phyloP scores from a whole-genome alignment of 306 rosid species.

The Cucurbita argyrosperma region DNA sequence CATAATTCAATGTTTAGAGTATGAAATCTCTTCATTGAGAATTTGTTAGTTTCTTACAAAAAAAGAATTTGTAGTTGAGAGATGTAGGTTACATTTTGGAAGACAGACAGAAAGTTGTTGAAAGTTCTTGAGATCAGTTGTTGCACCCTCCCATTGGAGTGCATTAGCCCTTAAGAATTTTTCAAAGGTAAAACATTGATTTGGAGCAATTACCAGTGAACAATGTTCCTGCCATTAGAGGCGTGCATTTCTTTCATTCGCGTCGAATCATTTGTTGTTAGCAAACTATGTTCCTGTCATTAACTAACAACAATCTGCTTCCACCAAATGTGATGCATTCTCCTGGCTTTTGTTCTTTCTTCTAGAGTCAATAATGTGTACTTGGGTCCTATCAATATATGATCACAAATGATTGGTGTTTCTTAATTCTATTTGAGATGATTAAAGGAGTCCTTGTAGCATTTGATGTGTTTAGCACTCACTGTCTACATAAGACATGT shows the following conservation, averaged over 20 bases:
- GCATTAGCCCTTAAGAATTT: background rate
- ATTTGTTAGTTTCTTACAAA: background rate
- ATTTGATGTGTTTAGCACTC: background rate
- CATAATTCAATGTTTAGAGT: background rate
- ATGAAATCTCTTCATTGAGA: background rate
- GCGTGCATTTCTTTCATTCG: background rate
- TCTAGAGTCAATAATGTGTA: background rate
- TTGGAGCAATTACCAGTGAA: background rate
- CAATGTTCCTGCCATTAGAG: background rate
- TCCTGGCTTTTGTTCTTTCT: background rate
- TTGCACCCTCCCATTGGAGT: background rate
- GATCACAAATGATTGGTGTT: background rate
- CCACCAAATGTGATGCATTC: background rate
- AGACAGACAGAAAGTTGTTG: background rate
- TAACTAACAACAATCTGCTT: background rate
- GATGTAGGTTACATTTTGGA: background rate
- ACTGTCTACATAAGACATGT: background rate
- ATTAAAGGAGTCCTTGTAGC: background rate
- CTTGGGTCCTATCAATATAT: background rate
- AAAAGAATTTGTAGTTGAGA: background rate
- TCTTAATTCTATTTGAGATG: background rate
- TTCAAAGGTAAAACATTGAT: background rate
- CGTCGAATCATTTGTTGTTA: background rate
- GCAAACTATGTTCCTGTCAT: background rate
- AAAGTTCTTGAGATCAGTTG: background rate